Base-by-base conservation (phyloP, 1,284 basidiomycete species). In the Leccinum pachyderme region DNA sequence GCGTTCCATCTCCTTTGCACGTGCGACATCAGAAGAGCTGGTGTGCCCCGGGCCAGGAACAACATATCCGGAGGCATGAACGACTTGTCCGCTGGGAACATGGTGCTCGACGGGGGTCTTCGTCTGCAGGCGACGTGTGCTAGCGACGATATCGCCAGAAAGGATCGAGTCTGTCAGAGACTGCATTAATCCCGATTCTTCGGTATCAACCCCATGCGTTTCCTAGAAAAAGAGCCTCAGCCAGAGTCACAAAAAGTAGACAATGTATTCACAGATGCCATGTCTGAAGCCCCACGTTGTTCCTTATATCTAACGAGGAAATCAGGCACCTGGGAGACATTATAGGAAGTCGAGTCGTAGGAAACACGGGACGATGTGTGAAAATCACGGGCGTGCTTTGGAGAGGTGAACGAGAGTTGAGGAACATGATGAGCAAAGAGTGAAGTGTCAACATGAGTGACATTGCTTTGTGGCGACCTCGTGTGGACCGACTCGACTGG, bases 11-110 rank as follows among this genome's bases (percentile, higher is more conserved):
- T 72, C 65, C 47, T 67, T 71, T 41, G 61, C 62, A 28, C 64
- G 69, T 1, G 68, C 63, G 18, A 54, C 52, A 28, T 56, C 60
- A 5, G 64, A 68, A 5, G 62, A 54, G 44, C 60, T 61, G 31
- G 49, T 41, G 44, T 68, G 63, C 0, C 69, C 69, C 0, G 61
- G 63, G 5, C 66, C 70, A 22, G 71, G 73, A 3, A 71, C 59
- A 7, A 71, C 62, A 43, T 66, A 74, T 18, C 71, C 73, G 8
- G 68, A 71, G 6, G 72, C 37, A 52, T 73, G 71, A 7, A 64
- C 28, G 49, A 63, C 12, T 32, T 41, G 58, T 22, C 72, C 73
- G 9, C 56, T 61, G 0, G 47, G 15, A n/a, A 41, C 39, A 0
- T 49, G 56, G 47, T 69, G 67, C 44, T 72, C 71, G 12, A 68